A percentile compares a stretch with the other conserved stretches of the same genome.
These are phyloP conservation scores for Xanthoconium stramineum DNA, from an alignment of 768 basidiomycete genomes.

Conservation along the genomic window DNA sequence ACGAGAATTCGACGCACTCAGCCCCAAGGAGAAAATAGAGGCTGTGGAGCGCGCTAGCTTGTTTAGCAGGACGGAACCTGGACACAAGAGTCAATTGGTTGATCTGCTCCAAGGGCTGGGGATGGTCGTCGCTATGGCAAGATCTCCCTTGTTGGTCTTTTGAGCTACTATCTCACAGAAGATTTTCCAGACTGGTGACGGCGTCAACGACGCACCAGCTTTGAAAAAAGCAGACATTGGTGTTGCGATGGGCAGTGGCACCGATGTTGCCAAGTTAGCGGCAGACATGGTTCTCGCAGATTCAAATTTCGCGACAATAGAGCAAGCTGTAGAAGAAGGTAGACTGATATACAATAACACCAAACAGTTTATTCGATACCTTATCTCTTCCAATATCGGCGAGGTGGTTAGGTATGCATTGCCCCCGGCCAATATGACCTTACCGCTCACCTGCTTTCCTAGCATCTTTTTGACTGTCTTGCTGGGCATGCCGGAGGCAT, in stretches of 20 bases:
- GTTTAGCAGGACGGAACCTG: constrained; percentile 92
- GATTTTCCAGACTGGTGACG: constrained; percentile 76
- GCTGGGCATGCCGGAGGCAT: constrained; percentile 98
- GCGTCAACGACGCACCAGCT: constrained; percentile 97
- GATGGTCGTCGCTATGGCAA: constrained; percentile 92
- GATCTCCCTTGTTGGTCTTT: constrained; percentile 18
- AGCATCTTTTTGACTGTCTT: constrained; percentile 96
- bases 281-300: constrained; percentile 98
- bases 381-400: constrained; percentile 97
- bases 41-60: constrained; percentile 87
- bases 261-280: constrained; percentile 96
- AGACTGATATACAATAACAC: constrained; percentile 99
- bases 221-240: constrained; percentile 97
- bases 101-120: constrained; percentile 90
- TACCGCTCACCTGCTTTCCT: constrained; percentile 12
- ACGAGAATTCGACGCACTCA: constrained; percentile 81
- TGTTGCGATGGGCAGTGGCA: constrained; percentile 98
- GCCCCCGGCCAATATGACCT: neutral
- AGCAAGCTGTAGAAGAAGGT: constrained; percentile 95
- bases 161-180: constrained; percentile 7
- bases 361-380: constrained; percentile 99
- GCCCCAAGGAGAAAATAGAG: constrained; percentile 72
- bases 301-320: constrained; percentile 97
- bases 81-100: constrained; percentile 92
- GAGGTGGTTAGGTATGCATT: constrained; percentile 79